Evolutionary conservation across 441 rosid species (phyloP).

Genomic region (Brassica balearica): DNA sequence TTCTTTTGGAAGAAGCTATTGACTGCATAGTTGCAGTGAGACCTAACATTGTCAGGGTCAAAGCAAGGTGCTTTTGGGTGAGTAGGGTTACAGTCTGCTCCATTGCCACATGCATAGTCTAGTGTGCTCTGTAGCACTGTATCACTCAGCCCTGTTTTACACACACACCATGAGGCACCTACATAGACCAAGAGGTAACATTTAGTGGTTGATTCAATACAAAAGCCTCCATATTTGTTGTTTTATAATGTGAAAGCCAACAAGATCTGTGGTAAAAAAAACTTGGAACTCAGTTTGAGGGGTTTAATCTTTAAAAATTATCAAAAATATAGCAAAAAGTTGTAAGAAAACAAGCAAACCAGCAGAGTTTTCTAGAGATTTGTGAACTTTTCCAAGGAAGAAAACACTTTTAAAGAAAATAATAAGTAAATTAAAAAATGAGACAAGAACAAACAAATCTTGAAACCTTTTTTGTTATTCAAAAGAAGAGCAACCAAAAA

Average conservation of each 20-base stretch:
- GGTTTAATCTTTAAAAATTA: neutral
- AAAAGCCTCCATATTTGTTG: conserved; percentile 52
- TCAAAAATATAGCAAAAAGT: neutral
- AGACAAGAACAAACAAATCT: conserved; percentile 30
- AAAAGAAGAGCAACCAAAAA: conserved; percentile 12
- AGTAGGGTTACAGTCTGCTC: conserved; percentile 68
- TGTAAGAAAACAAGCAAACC: conserved; percentile 5
- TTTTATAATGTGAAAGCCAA: conserved; percentile 12
- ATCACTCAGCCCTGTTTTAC: conserved; percentile 68
- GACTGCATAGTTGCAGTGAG: conserved; percentile 74
- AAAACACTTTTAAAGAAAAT: neutral
- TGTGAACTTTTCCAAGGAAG: conserved; percentile 1
- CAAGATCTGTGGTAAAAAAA: conserved; percentile 17
- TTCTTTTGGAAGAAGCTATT: conserved; percentile 74
- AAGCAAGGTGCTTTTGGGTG: conserved; percentile 56
- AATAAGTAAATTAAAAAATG: neutral
- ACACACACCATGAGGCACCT: conserved; percentile 83
- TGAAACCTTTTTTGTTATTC: neutral
- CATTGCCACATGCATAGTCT: conserved; percentile 79
- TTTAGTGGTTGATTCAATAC: conserved; percentile 40
- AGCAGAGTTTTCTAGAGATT: conserved; percentile 3
- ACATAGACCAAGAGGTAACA: conserved; percentile 21
- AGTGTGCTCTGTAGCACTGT: conserved; percentile 63
- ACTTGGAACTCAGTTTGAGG: neutral
- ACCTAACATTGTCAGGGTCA: conserved; percentile 63